Conservation (phyloP, 441 rosid species). For the Gossypium aridum region DNA sequence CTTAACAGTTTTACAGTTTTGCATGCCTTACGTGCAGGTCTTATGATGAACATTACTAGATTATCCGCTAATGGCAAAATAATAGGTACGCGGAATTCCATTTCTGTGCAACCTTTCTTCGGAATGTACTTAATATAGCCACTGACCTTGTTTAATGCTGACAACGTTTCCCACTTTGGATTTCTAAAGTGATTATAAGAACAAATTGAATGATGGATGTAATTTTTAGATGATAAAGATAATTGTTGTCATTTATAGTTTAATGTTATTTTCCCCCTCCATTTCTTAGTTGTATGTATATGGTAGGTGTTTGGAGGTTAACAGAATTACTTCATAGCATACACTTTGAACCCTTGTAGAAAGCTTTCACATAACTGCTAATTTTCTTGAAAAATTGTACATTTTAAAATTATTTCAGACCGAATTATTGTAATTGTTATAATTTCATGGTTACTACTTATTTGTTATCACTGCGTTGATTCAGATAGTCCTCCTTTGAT, state of each 20-base stretch:
- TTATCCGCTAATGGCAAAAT: constrained; percentile 38
- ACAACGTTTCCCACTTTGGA: background rate
- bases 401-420: background rate
- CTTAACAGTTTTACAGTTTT: constrained; percentile 21
- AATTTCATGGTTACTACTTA: background rate
- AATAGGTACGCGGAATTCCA: constrained; percentile 33
- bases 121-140: constrained; percentile 6
- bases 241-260: background rate
- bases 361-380: background rate
- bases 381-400: background rate
- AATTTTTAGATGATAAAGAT: background rate
- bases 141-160: background rate
- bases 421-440: background rate
- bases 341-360: background rate
- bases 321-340: background rate
- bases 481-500: background rate
- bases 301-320: background rate
- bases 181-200: background rate
- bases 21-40: constrained; percentile 50
- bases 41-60: constrained; percentile 25
- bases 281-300: background rate
- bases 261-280: background rate
- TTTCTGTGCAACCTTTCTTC: background rate
- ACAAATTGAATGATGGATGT: constrained; percentile 7
- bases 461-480: background rate